These are phyloP conservation scores for Dendrobium nobile DNA, from an alignment of 106 monocot genomes.

Conservation along the genomic window DNA sequence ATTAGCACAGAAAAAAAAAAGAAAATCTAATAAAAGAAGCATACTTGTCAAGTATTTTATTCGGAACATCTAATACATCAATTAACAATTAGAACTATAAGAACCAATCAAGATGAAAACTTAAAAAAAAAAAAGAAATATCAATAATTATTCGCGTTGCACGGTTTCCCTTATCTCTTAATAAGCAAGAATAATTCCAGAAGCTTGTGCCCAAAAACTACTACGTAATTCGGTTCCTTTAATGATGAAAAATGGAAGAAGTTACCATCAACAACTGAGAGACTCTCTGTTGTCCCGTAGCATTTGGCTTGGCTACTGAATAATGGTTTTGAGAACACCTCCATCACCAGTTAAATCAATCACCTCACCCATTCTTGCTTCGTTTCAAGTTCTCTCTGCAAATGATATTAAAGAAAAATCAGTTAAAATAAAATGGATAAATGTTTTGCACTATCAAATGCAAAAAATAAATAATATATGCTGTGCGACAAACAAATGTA, in stretches of 20 bases:
- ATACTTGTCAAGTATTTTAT: no score
- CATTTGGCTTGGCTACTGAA: conserved; percentile 69
- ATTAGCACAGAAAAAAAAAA: no score
- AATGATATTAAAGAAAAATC: background rate
- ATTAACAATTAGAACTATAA: no score
- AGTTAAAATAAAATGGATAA: background rate
- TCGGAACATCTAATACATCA: no score
- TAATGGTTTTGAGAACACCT: conserved; percentile 63
- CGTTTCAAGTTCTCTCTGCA: background rate
- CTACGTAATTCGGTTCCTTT: background rate
- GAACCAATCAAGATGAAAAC: background rate
- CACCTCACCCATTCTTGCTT: conserved; percentile 41
- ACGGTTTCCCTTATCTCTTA: background rate
- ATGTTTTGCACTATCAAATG: no score
- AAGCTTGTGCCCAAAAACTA: background rate
- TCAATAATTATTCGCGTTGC: background rate
- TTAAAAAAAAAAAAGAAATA: background rate
- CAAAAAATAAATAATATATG: background rate
- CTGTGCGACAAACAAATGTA: background rate
- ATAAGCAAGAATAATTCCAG: background rate
- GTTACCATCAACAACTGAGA: conserved; percentile 91
- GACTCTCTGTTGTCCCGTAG: conserved; percentile 51
- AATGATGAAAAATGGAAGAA: background rate
- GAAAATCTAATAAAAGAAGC: no score
- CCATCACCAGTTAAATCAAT: conserved; percentile 88